Evolutionary conservation across 1,139 yeast genomes (phyloP).

Genomic region (Barnettozyma hawaiiensis): DNA sequence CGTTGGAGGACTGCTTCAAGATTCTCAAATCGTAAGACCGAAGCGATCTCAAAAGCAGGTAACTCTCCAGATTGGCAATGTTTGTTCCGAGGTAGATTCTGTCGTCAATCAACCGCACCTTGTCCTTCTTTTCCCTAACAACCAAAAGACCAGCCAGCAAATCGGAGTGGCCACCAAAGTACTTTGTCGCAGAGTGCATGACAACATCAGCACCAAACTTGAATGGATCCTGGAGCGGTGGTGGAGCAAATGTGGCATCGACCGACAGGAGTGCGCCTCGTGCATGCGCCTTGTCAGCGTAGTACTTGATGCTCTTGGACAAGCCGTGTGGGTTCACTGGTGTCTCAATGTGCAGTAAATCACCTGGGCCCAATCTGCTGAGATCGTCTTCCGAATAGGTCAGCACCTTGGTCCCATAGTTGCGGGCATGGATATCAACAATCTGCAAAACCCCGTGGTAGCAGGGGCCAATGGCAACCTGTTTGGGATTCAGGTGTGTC

Average conservation of each 20-base stretch:
- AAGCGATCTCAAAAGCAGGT: slow-evolving; percentile 67
- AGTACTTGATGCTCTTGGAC: slow-evolving; percentile 55
- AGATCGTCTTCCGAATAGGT: slow-evolving; percentile 47
- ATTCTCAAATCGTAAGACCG: slow-evolving; percentile 75
- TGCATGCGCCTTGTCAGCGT: slow-evolving; percentile 62
- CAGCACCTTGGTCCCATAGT: slow-evolving; percentile 51
- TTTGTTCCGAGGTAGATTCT: slow-evolving; percentile 71
- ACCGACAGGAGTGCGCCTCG: slow-evolving; percentile 64
- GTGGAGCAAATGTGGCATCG: slow-evolving; percentile 92
- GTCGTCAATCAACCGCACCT: slow-evolving; percentile 47
- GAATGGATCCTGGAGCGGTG: slow-evolving; percentile 81
- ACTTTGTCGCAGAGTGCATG: slow-evolving; percentile 88
- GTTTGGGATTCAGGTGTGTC: slow-evolving; percentile 67
- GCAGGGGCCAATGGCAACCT: slow-evolving; percentile 69
- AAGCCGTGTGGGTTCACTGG: slow-evolving; percentile 85
- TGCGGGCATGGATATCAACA: slow-evolving; percentile 55
- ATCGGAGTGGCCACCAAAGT: slow-evolving; percentile 94
- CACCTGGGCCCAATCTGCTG: slow-evolving; percentile 55
- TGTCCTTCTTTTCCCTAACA: slow-evolving; percentile 47
- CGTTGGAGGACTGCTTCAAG: slow-evolving; percentile 56
- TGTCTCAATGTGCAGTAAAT: slow-evolving; percentile 76
- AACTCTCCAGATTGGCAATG: slow-evolving; percentile 72
- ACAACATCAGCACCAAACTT: slow-evolving; percentile 75
- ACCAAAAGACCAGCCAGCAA: slow-evolving; percentile 74
- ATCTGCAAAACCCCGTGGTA: slow-evolving; percentile 83